phyloP scores from a whole-genome alignment of 306 rosid species.

The Rubus idaeus region DNA sequence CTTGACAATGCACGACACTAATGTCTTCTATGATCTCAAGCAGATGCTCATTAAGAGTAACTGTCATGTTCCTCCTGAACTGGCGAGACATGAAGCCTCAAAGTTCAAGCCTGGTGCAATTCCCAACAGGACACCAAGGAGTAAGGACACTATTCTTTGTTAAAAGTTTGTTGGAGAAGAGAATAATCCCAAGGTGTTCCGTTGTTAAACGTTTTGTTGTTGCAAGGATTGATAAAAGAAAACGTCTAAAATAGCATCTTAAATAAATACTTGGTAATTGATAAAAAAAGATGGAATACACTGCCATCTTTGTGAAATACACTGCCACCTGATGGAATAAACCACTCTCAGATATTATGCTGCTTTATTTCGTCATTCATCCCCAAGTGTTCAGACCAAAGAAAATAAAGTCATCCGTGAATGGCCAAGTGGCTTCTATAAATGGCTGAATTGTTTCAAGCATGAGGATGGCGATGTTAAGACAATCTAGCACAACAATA shows the following conservation, averaged over 20 bases:
- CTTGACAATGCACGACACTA: slow-evolving; percentile 65
- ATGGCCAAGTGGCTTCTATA: background rate
- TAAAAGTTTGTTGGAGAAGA: too few species aligned
- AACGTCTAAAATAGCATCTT: too few species aligned
- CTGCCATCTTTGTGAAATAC: too few species aligned
- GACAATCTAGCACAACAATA: too few species aligned
- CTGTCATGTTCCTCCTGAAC: slow-evolving; percentile 23
- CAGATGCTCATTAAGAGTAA: slow-evolving; percentile 76
- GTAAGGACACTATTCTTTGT: slow-evolving; percentile 63
- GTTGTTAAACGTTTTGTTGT: too few species aligned
- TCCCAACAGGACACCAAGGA: slow-evolving; percentile 76
- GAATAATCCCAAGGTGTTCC: too few species aligned
- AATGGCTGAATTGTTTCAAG: background rate
- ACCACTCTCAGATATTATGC: too few species aligned
- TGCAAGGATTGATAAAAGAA: too few species aligned
- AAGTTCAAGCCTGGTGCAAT: slow-evolving; percentile 79
- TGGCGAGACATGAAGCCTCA: slow-evolving; percentile 27
- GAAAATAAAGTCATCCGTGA: background rate
- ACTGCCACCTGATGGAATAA: too few species aligned
- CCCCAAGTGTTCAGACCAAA: background rate
- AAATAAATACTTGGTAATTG: too few species aligned
- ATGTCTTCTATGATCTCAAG: slow-evolving; percentile 81
- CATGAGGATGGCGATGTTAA: background rate
- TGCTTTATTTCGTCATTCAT: background rate
- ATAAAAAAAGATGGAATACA: too few species aligned